Conservation (phyloP, 352 stramenopile species). For the Phytophthora hybrid region DNA sequence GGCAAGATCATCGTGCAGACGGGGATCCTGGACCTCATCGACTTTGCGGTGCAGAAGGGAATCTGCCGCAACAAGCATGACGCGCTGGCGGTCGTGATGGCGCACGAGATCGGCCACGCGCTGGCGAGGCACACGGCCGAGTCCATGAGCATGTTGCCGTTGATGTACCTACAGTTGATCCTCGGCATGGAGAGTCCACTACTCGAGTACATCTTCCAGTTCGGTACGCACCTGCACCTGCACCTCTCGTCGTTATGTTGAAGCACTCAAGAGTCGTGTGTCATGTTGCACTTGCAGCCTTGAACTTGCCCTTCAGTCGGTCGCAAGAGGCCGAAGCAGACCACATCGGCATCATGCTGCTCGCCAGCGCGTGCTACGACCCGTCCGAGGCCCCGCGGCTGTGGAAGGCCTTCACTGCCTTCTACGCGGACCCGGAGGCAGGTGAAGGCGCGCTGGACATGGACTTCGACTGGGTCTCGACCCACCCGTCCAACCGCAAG, state of each 20-base stretch:
- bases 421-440: slow-evolving; percentile 41
- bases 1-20: slow-evolving; percentile 80
- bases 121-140: slow-evolving; percentile 71
- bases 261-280: slow-evolving; percentile 8
- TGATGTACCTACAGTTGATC: slow-evolving; percentile 52
- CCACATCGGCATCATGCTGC: slow-evolving; percentile 83
- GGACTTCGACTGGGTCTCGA: slow-evolving; percentile 68
- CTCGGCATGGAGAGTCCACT: slow-evolving; percentile 68
- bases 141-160: slow-evolving; percentile 66
- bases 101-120: slow-evolving; percentile 74
- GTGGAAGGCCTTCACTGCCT: slow-evolving; percentile 53
- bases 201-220: slow-evolving; percentile 72
- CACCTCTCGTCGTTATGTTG: neutral
- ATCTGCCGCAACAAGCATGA: slow-evolving; percentile 67
- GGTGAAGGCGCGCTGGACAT: slow-evolving; percentile 46
- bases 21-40: slow-evolving; percentile 73
- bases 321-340: slow-evolving; percentile 72
- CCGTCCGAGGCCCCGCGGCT: slow-evolving; percentile 58
- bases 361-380: slow-evolving; percentile 79
- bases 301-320: slow-evolving; percentile 72
- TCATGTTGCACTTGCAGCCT: slow-evolving; percentile 40
- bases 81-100: slow-evolving; percentile 69
- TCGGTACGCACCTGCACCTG: slow-evolving; percentile 38
- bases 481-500: slow-evolving; percentile 71
- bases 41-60: slow-evolving; percentile 65